These are phyloP conservation scores for Plasmodium knowlesi DNA, from an alignment of 169 alveolate species.

Conservation along the genomic window DNA sequence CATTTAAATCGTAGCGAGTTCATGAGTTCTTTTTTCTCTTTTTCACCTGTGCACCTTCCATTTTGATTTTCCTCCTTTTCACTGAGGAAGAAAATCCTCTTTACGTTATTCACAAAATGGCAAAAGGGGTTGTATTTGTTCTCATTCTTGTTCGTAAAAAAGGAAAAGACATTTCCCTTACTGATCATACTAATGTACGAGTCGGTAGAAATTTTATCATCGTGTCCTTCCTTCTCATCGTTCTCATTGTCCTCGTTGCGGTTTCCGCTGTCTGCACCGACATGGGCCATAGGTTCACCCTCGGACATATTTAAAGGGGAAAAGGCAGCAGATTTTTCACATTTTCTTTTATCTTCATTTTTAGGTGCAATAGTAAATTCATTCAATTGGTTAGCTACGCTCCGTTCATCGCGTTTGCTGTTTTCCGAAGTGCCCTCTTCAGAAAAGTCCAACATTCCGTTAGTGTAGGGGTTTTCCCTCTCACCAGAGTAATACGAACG, in stretches of 20 bases:
- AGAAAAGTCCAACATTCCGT: neutral
- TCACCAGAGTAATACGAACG: neutral
- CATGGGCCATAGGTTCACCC: neutral
- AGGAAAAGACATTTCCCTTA: conserved; percentile 4
- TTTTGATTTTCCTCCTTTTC: neutral
- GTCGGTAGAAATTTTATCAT: neutral
- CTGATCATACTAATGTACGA: neutral
- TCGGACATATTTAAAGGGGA: too few relatives aligned
- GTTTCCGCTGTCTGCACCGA: neutral
- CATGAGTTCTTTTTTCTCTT: neutral
- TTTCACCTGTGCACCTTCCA: neutral
- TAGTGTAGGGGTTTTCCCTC: neutral
- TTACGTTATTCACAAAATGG: conserved; percentile 9
- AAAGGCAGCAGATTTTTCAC: neutral
- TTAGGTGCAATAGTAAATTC: neutral
- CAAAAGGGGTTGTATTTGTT: conserved; percentile 1
- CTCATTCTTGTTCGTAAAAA: conserved; percentile 5
- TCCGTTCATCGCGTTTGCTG: neutral
- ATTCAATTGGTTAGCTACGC: neutral
- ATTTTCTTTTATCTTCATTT: neutral
- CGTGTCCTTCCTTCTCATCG: neutral
- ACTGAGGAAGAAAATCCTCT: conserved; percentile 11
- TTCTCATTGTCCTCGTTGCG: too few relatives aligned
- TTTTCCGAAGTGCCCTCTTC: neutral
- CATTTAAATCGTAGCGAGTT: conserved; percentile 1